Conservation (phyloP, 768 basidiomycete genomes). For the Boletus huronensis region DNA sequence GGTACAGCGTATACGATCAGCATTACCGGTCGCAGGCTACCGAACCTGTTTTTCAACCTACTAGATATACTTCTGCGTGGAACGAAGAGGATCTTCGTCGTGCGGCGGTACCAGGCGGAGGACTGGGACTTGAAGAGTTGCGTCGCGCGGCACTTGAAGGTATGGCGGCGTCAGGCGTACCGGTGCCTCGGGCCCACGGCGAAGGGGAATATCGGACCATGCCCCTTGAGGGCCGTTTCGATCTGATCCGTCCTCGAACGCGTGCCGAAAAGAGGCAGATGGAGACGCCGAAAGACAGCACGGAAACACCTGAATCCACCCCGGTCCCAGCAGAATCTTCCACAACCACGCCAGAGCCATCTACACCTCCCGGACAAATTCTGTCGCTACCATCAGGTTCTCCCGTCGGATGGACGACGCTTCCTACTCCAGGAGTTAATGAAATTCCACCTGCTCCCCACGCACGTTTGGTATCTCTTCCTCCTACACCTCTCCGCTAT, state of each 20-base stretch:
- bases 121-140: conserved; percentile 42
- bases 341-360: conserved; percentile 16
- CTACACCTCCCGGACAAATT: conserved; percentile 39
- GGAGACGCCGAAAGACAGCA: background rate
- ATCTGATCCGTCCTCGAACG: conserved; percentile 61
- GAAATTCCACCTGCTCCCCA: conserved; percentile 65
- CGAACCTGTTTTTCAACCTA: conserved; percentile 45
- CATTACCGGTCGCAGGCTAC: conserved; percentile 67
- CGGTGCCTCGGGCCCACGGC: conserved; percentile 24
- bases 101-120: conserved; percentile 14
- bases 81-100: conserved; percentile 37
- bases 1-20: conserved; percentile 88
- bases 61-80: conserved; percentile 75
- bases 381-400: conserved; percentile 31
- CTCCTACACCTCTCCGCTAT: conserved; percentile 33
- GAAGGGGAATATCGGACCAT: conserved; percentile 77
- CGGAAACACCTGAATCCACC: conserved; percentile 19
- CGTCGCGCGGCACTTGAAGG: conserved; percentile 33
- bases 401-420: conserved; percentile 43
- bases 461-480: conserved; percentile 47
- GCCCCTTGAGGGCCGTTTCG: conserved; percentile 85
- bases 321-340: conserved; percentile 3
- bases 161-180: conserved; percentile 18
- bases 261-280: conserved; percentile 20
- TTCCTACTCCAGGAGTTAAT: conserved; percentile 58